phyloP scores from a whole-genome alignment of 108 stramenopile species.

The Nitzschia sp. region DNA sequence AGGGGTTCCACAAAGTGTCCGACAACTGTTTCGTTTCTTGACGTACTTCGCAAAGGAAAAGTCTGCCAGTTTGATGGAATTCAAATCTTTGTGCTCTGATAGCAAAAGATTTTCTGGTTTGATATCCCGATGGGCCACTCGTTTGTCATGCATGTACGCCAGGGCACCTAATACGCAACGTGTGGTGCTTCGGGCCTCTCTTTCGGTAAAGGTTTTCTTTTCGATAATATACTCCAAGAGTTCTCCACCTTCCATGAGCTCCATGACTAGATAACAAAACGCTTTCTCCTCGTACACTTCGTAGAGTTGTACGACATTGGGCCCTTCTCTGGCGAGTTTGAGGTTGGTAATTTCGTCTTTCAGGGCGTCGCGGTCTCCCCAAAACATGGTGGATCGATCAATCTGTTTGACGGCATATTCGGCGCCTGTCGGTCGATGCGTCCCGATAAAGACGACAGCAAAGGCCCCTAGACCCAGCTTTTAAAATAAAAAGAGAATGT shows the following conservation, averaged over 20 bases:
- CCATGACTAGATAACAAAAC: constrained; percentile 81
- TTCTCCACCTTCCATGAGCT: constrained; percentile 87
- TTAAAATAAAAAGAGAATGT: background rate
- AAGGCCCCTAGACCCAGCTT: constrained; percentile 83
- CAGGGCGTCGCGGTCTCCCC: constrained; percentile 62
- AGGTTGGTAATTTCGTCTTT: constrained; percentile 71
- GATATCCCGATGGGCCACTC: constrained; percentile 94
- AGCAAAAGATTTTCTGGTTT: constrained; percentile 70
- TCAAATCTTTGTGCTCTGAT: constrained; percentile 76
- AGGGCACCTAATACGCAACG: constrained; percentile 71
- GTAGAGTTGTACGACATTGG: constrained; percentile 83
- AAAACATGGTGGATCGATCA: constrained; percentile 70
- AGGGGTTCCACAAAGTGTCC: constrained; percentile 93
- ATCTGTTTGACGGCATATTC: constrained; percentile 79
- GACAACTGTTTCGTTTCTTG: constrained; percentile 56
- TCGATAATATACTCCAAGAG: constrained; percentile 91
- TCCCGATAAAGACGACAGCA: constrained; percentile 70
- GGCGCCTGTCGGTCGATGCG: constrained; percentile 49
- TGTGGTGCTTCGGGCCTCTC: constrained; percentile 59
- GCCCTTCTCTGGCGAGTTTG: constrained; percentile 50
- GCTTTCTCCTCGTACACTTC: constrained; percentile 69
- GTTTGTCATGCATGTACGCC: constrained; percentile 75
- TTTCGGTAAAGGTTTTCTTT: constrained; percentile 76
- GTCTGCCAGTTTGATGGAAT: constrained; percentile 94
- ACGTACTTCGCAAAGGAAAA: constrained; percentile 94